Evolutionary conservation across 306 rosid genomes (phyloP).

Genomic region (Medicago truncatula): DNA sequence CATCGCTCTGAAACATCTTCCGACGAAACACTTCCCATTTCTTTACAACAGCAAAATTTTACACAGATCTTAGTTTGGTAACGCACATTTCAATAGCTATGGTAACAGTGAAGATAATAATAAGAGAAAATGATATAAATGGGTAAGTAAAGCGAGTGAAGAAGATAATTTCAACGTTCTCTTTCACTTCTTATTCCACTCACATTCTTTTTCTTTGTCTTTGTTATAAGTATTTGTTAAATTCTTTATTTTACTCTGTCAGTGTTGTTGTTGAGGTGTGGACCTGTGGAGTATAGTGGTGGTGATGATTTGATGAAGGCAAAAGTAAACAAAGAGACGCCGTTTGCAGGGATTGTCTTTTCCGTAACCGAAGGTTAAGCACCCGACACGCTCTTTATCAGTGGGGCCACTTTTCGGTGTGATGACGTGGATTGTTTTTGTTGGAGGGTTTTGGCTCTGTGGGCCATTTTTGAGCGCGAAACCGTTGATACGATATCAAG

Average conservation of each 20-base stretch:
- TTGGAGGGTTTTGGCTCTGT: neutral
- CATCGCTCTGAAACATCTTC: conserved; percentile 83
- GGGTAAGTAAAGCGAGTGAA: neutral
- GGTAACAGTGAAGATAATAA: neutral
- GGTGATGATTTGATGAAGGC: conserved; percentile 47
- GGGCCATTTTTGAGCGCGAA: conserved; percentile 13
- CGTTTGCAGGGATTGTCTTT: conserved; percentile 67
- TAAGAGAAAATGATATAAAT: neutral
- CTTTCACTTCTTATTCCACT: neutral
- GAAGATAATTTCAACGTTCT: conserved; percentile 6
- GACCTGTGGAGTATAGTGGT: conserved; percentile 33
- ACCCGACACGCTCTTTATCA: conserved; percentile 60
- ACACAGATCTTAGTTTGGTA: conserved; percentile 43
- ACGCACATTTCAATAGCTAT: neutral
- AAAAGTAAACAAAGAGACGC: conserved; percentile 61
- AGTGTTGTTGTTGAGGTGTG: neutral
- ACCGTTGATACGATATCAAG: conserved; percentile 35
- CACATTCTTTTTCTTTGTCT: conserved; percentile 38
- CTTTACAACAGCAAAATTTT: neutral
- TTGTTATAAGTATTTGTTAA: neutral
- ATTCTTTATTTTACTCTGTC: conserved; percentile 17
- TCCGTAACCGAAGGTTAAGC: conserved; percentile 53
- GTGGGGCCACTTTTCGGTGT: conserved; percentile 52
- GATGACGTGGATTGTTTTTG: conserved; percentile 12
- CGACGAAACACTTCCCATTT: conserved; percentile 75